A percentile compares a stretch with the other conserved stretches of the same genome.
phyloP scores from a whole-genome alignment of 2,329 filamentous ascomycete species.

The Gnomoniopsis smithogilvyi region DNA sequence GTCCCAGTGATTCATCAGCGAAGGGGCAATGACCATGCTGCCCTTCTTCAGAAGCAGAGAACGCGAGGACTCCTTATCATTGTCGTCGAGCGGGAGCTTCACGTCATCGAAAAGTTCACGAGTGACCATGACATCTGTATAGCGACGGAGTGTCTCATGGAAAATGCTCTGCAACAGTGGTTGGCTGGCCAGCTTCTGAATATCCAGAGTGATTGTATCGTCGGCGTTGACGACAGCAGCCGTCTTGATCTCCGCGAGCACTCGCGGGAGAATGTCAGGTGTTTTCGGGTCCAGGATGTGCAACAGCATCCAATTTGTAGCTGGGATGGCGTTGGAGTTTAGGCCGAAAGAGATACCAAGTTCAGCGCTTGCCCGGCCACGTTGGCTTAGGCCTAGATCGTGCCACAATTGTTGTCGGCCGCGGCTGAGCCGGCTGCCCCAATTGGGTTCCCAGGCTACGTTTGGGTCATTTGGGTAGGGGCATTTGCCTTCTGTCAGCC shows the following conservation, averaged over 20 bases:
- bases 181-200: not conserved
- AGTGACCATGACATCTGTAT: not conserved
- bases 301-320: not conserved
- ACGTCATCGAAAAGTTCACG: not conserved
- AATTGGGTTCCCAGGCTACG: not conserved
- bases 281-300: not conserved
- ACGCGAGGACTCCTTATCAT: not conserved
- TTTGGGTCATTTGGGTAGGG: not conserved
- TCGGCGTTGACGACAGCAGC: not conserved
- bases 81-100: not conserved
- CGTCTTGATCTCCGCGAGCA: not conserved
- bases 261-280: not conserved
- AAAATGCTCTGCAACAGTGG: conserved; percentile 1
- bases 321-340: not conserved
- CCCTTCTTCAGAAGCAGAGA: not conserved
- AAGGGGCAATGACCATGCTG: not conserved
- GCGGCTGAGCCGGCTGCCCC: not conserved
- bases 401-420: not conserved
- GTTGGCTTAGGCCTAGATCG: not conserved
- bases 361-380: not conserved
- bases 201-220: not conserved
- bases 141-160: not conserved
- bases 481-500: not conserved
- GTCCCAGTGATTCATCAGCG: not conserved
- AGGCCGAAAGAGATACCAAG: not conserved